Base-by-base conservation (phyloP, 768 basidiomycete genomes). In the Termitomyces sp. region DNA sequence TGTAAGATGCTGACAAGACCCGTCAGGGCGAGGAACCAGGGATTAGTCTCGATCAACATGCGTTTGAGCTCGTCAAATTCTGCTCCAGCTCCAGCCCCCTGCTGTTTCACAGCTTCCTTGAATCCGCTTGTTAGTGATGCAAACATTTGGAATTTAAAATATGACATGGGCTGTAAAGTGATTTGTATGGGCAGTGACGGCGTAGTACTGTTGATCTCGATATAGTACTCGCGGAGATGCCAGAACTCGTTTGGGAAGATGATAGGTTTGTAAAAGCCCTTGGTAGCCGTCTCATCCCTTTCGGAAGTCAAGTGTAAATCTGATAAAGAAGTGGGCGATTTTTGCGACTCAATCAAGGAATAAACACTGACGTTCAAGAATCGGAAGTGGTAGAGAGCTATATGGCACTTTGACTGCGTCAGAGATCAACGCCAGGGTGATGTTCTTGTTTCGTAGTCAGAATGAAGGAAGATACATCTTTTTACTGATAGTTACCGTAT, bases 1-100 rank as follows among this genome's bases (percentile, higher is more conserved):
- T 99, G 97, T 61, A 99, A 74, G 26, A 97, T 63, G 69, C 90
- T 91, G 68, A 98, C 96, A 52, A 91, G 56, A 18, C 79, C 92
- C 1, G 96, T 97, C 49, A 95, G 73, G 26, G 77, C 88, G 57
- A 98, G 80, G 76, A 97, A 87, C 81, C 87, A 93, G 16, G 94
- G 91, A 70, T 91, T 91, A 3, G 90, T 93, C 73, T 93, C 91
- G 14, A 88, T 78, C 50, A 99, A 75, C 89, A 96, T 96, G 58
- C 94, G 80, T 76, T 99, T 99, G 66, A 99, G 74, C 76, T 98
- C 96, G 70, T 99, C 96, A 46, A 98, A 71, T 70, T 98, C 96
- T 32, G 85, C 82, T 12, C 76, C 76, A 32, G 79, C 78, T 2
- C 76, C 75, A 14, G 79, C 80, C 20, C 87, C 86, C 66, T 90